These are phyloP conservation scores for Chaetomium cochliodes DNA, from an alignment of 495 filamentous ascomycete species.

Conservation along the genomic window DNA sequence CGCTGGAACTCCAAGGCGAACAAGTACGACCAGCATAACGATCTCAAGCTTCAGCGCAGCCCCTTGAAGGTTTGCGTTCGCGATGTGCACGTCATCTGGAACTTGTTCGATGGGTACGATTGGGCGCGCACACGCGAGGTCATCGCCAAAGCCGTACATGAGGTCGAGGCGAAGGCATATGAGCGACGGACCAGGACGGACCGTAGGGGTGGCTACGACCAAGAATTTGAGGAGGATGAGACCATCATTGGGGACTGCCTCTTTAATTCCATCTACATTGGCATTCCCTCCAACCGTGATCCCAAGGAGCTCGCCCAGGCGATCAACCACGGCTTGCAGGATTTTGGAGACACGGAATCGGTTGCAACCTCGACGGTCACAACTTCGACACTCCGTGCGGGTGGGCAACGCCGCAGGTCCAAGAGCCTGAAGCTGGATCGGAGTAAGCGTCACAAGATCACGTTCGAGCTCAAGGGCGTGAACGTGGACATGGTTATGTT, in stretches of 20 bases:
- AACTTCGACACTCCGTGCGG: slow-evolving; percentile 55
- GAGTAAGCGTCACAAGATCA: slow-evolving; percentile 90
- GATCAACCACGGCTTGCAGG: slow-evolving; percentile 85
- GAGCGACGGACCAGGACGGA: slow-evolving; percentile 60
- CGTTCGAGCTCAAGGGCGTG: slow-evolving; percentile 87
- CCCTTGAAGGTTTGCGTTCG: slow-evolving; percentile 76
- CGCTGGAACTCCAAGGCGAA: slow-evolving; percentile 75
- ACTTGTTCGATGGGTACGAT: slow-evolving; percentile 96
- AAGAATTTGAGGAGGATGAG: slow-evolving; percentile 70
- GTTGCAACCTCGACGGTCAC: slow-evolving; percentile 71
- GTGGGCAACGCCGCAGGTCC: slow-evolving; percentile 44
- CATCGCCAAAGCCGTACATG: slow-evolving; percentile 80
- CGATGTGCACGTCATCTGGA: slow-evolving; percentile 94
- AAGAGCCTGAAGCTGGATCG: slow-evolving; percentile 72
- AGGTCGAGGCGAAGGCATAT: slow-evolving; percentile 76
- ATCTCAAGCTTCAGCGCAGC: slow-evolving; percentile 59
- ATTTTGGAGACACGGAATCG: slow-evolving; percentile 83
- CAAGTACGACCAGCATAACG: slow-evolving; percentile 64
- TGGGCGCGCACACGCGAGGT: slow-evolving; percentile 85
- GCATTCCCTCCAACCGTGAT: slow-evolving; percentile 81
- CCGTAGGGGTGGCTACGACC: slow-evolving; percentile 47
- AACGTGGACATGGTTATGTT: slow-evolving; percentile 82
- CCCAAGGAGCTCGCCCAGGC: slow-evolving; percentile 73
- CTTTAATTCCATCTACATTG: slow-evolving; percentile 99
- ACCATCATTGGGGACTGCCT: slow-evolving; percentile 90